phyloP scores from a whole-genome alignment of 1,284 basidiomycete species.

The Fomitopsis betulina region DNA sequence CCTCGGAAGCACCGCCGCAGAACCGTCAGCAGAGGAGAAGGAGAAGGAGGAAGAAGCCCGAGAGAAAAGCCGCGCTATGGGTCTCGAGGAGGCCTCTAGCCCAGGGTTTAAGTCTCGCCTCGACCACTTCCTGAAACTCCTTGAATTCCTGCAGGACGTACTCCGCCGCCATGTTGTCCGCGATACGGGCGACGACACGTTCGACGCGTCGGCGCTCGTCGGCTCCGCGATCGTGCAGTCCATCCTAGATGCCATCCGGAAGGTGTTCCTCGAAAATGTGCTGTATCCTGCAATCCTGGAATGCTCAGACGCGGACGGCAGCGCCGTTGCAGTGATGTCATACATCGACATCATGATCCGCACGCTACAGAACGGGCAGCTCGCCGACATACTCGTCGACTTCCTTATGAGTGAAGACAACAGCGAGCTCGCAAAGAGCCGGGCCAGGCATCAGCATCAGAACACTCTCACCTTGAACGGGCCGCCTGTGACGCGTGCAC shows the following conservation, averaged over 20 bases:
- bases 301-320: constrained; percentile 89
- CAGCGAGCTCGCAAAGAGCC: constrained; percentile 40
- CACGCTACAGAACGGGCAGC: constrained; percentile 66
- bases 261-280: constrained; percentile 91
- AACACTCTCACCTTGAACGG: constrained; percentile 44
- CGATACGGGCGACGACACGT: constrained; percentile 30
- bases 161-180: constrained; percentile 56
- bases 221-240: constrained; percentile 78
- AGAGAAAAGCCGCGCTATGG: constrained; percentile 54
- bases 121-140: constrained; percentile 84
- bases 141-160: constrained; percentile 92
- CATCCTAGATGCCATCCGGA: constrained; percentile 77
- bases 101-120: constrained; percentile 77
- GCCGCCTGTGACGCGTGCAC: constrained; percentile 31
- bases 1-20: constrained; percentile 51
- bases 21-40: constrained; percentile 45
- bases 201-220: constrained; percentile 59
- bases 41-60: constrained; percentile 47
- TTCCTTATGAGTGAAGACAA: constrained; percentile 84
- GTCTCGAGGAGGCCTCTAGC: constrained; percentile 72
- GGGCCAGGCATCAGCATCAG: constrained; percentile 40
- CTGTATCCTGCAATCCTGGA: constrained; percentile 92
- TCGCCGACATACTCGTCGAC: constrained; percentile 68
- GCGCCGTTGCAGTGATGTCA: constrained; percentile 94
- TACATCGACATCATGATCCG: constrained; percentile 89